Base-by-base conservation (phyloP, 805 yeast genomes). In the Starmerella powellii region DNA sequence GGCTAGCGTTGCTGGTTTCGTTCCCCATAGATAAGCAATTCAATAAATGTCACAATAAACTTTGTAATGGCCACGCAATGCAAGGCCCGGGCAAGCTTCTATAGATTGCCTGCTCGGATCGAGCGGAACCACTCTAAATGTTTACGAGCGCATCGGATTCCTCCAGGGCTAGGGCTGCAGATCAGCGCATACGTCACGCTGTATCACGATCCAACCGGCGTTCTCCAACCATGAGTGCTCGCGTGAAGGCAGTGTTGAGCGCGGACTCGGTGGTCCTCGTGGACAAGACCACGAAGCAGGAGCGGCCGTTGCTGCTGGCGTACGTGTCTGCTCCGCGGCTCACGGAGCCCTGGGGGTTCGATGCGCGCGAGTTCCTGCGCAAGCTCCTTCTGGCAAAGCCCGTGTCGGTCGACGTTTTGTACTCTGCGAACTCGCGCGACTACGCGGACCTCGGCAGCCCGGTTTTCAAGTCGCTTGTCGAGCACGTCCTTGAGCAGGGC, bases 381-480 rank as follows among this genome's bases (percentile, higher is more conserved):
- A 64, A 65, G 6, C 65, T 80, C 49, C 61, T 78, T 16, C 69
- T 82, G 30, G 86, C 86, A 20, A 78, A 79, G 58, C 62, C 60
- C 29, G 65, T 81, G 58, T 71, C 70, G 52, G 78, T 78, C 57
- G 65, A 66, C 55, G 74, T 78, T 21, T 53, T 71, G 31, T 76
- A 74, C 63, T 71, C 73, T 51, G 64, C 55, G 42, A 56, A 55
- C 42, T 63, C 58, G 34, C 69, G 80, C 48, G 86, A 79, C 52
- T 80, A 76, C 56, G 91, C 88, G 19, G 86, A 81, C 56, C 59
- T 78, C 19, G 68, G 71, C 34, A 65, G 83, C 20, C 86, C 86
- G 6, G 62, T 75, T 24, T 76, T 78, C 58, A 53, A 62, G 26
- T 76, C 84, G 18, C 65, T 81, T 55, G 65, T 72, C 45, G 78